Percentiles rank a stretch among this genome's conserved stretches.
phyloP scores from a whole-genome alignment of 768 basidiomycete species.

The Hydnomerulius pinastri region DNA sequence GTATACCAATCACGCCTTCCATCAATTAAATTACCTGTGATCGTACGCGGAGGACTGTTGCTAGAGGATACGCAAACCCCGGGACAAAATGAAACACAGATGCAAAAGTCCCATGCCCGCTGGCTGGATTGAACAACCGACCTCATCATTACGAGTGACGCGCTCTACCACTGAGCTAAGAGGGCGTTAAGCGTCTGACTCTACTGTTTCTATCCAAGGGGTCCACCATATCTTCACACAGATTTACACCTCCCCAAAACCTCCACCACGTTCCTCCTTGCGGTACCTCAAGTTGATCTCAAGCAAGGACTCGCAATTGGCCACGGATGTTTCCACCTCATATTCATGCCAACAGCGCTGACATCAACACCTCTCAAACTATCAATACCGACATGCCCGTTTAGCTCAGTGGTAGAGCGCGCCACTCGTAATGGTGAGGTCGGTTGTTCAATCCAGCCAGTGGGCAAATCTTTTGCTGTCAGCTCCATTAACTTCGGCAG shows the following conservation, averaged over 20 bases:
- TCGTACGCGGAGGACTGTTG: constrained; percentile 14
- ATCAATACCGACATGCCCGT: constrained; percentile 28
- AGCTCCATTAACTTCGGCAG: no score
- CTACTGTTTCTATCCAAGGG: no score
- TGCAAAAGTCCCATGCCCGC: constrained; percentile 26
- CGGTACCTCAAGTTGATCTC: no score
- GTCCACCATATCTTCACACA: no score
- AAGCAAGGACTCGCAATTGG: no score
- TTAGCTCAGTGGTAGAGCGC: constrained; percentile 66
- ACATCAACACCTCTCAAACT: no score
- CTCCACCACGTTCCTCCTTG: no score
- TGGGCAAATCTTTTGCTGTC: constrained; percentile 27
- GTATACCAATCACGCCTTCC: constrained; percentile 4
- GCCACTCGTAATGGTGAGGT: constrained; percentile 54
- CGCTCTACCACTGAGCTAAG: constrained; percentile 50
- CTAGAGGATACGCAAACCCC: constrained; percentile 27
- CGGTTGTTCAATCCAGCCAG: constrained; percentile 41
- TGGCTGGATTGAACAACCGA: constrained; percentile 44
- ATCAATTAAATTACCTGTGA: not conserved
- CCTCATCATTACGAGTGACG: constrained; percentile 47
- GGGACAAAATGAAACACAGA: not conserved
- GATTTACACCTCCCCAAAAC: no score
- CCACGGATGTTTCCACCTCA: no score
- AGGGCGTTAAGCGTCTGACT: no score
- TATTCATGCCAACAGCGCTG: no score